Evolutionary conservation across 495 filamentous ascomycete species (phyloP), one percentile per base, ranked within the genome.

Genomic region (Penicillium psychrofluorescens): DNA sequence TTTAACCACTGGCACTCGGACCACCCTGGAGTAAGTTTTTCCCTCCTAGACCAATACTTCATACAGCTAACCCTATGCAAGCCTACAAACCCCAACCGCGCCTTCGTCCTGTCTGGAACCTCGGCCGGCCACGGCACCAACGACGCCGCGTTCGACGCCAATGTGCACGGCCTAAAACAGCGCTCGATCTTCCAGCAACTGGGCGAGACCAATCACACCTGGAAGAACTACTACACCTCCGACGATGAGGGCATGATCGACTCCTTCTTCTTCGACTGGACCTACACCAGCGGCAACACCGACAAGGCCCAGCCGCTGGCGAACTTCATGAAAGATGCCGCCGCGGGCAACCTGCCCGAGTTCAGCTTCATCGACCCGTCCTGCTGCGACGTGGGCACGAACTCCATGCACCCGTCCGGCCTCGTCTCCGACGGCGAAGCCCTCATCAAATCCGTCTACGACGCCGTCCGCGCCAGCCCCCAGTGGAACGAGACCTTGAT

Each of bases 1-100:
- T 76, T 78, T 51, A 71, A 77, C 61, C 59, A 68, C 51, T 78
- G 74, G 73, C 67, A 71, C 53, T 68, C 70, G 8, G 59, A 64
- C 40, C 58, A 71, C 32, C 72, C 72, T 2, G 75, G 75, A 9
- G 66, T 68, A 62, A 52, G 64, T 63, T 4, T 8, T 22, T 30
- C 12, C 11, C 11, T 6, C 4, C 22, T 22, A 22, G 22, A 22
- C 22, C 3, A 22, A 2, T 4, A 4, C 22, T 3, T 22, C 22
- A 22, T 22, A 22, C 22, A 2, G 6, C 32, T 34, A 9, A 34
- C n/a, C 10, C 32, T 34, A 34, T 6, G 0, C 41, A 30, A 68
- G 64, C 69, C 66, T 22, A 71, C 70, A 43, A 61, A 73, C 57
- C 71, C 73, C 30, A 76, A 76, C 62, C 66, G 74, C 6, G 58